A percentile compares a stretch with the other conserved stretches of the same genome.
phyloP scores from a whole-genome alignment of 1,284 basidiomycete genomes.

The Fistulina hepatica region DNA sequence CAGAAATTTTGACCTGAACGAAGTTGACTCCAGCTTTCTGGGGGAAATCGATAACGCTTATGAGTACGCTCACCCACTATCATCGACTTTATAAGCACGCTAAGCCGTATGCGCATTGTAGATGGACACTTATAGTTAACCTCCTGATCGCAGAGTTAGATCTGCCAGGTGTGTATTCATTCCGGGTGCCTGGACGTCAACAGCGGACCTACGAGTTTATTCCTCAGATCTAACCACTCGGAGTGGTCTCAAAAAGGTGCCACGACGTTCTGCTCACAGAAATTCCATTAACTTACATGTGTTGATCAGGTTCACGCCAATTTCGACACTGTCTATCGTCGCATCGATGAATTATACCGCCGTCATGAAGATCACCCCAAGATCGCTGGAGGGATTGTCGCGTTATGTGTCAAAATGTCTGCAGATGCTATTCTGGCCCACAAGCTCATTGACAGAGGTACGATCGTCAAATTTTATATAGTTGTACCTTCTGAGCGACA shows the following conservation, averaged over 20 bases:
- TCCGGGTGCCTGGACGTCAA: background rate
- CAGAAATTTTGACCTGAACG: conserved; percentile 9
- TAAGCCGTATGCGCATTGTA: no score
- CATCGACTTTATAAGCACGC: no score
- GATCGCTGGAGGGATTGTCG: conserved; percentile 42
- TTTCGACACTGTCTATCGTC: conserved; percentile 39
- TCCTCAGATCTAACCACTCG: conserved; percentile 39
- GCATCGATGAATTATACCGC: conserved; percentile 35
- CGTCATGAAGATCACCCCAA: conserved; percentile 28
- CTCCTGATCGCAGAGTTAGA: conserved; percentile 39
- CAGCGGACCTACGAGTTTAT: background rate
- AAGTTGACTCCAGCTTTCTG: conserved; percentile 18
- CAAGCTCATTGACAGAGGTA: conserved; percentile 46
- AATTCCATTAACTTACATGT: background rate
- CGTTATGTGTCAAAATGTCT: conserved; percentile 54
- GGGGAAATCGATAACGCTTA: conserved; percentile 36
- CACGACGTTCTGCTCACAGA: background rate
- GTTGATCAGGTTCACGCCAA: conserved; percentile 30
- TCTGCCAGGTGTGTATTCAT: conserved; percentile 36
- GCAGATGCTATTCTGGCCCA: conserved; percentile 46
- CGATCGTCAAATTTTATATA: conserved; percentile 3
- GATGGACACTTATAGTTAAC: conserved; percentile 37
- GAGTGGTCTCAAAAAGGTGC: conserved; percentile 49
- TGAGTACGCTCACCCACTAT: no score
- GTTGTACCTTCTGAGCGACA: background rate